Evolutionary conservation across 345 rosid species (phyloP).

Genomic region (Populus tremula): DNA sequence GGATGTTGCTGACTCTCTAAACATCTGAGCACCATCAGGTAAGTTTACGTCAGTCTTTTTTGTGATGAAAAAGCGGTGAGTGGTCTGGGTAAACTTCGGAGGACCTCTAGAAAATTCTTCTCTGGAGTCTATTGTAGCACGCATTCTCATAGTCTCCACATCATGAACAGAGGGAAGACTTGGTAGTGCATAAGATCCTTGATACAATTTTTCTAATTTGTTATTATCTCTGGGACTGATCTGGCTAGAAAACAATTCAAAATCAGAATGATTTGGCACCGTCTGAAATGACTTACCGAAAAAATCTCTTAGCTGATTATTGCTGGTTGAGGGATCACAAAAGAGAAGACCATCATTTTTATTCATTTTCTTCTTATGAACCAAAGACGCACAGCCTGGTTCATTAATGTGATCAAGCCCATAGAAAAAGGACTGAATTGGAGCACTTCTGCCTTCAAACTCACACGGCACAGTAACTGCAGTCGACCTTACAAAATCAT

Average conservation of each 20-base stretch:
- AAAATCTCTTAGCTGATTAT: slow-evolving; percentile 16
- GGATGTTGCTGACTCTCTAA: slow-evolving; percentile 37
- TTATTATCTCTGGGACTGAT: slow-evolving; percentile 10
- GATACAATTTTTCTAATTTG: slow-evolving; percentile 16
- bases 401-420: slow-evolving; percentile 18
- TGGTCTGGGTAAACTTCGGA: slow-evolving; percentile 33
- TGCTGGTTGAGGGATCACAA: slow-evolving; percentile 25
- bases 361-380: slow-evolving; percentile 42
- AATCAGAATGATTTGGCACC: slow-evolving; percentile 17
- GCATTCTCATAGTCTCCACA: slow-evolving; percentile 47
- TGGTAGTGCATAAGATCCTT: slow-evolving; percentile 28
- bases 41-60: slow-evolving; percentile 37
- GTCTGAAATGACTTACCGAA: slow-evolving; percentile 19
- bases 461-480: slow-evolving; percentile 38
- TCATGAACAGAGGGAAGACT: slow-evolving; percentile 29
- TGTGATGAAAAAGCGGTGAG: slow-evolving; percentile 37
- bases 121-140: slow-evolving; percentile 44
- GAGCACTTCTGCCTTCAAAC: slow-evolving; percentile 21
- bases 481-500: slow-evolving; percentile 36
- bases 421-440: slow-evolving; percentile 20
- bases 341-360: slow-evolving; percentile 20
- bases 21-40: slow-evolving; percentile 37
- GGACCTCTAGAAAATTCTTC: slow-evolving; percentile 30
- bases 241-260: slow-evolving; percentile 23
- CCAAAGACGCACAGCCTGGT: slow-evolving; percentile 28